Percentiles rank a stretch among this genome's conserved stretches.
Conservation (phyloP, 495 filamentous ascomycete genomes). For the Lepraria neglecta region DNA sequence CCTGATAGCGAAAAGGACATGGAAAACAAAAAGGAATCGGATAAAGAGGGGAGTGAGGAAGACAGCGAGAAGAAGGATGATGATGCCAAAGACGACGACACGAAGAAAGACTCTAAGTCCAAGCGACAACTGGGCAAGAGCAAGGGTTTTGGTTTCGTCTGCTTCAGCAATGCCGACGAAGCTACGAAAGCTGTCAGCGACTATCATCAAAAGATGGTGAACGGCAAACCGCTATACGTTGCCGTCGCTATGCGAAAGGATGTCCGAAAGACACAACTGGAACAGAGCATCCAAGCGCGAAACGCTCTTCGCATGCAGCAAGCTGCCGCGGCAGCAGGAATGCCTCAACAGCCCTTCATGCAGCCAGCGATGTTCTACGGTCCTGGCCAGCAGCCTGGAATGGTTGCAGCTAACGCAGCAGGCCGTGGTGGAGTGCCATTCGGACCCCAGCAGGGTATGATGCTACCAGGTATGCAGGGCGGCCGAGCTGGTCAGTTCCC, state of each 20-base stretch:
- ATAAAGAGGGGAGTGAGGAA: slow-evolving; percentile 50
- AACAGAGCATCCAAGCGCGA: slow-evolving; percentile 97
- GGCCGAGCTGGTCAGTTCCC: slow-evolving; percentile 70
- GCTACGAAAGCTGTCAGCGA: slow-evolving; percentile 98
- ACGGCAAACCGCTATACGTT: slow-evolving; percentile 95
- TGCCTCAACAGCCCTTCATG: slow-evolving; percentile 68
- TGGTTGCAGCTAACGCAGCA: slow-evolving; percentile 58
- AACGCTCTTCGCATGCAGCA: slow-evolving; percentile 98
- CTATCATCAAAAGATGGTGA: slow-evolving; percentile 99
- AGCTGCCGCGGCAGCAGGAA: slow-evolving; percentile 83
- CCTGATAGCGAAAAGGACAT: slow-evolving; percentile 45
- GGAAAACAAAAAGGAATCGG: slow-evolving; percentile 50
- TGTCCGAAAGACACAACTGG: slow-evolving; percentile 95
- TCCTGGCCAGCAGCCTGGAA: slow-evolving; percentile 75
- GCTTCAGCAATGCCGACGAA: slow-evolving; percentile 98
- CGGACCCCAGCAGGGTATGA: slow-evolving; percentile 72
- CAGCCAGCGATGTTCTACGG: slow-evolving; percentile 83
- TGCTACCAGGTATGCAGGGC: slow-evolving; percentile 72
- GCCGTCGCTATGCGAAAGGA: slow-evolving; percentile 98
- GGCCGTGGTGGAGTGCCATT: slow-evolving; percentile 79
- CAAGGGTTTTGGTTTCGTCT: slow-evolving; percentile 99
- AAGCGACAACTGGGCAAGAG: slow-evolving; percentile 89
- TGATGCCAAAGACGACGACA: slow-evolving; percentile 49
- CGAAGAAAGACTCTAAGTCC: slow-evolving; percentile 51
- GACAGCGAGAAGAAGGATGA: slow-evolving; percentile 43